Evolutionary conservation across 192 early-diverging fungal genomes (phyloP), one percentile per base, ranked within the genome.

Genomic region (Haplosporangium gracile): DNA sequence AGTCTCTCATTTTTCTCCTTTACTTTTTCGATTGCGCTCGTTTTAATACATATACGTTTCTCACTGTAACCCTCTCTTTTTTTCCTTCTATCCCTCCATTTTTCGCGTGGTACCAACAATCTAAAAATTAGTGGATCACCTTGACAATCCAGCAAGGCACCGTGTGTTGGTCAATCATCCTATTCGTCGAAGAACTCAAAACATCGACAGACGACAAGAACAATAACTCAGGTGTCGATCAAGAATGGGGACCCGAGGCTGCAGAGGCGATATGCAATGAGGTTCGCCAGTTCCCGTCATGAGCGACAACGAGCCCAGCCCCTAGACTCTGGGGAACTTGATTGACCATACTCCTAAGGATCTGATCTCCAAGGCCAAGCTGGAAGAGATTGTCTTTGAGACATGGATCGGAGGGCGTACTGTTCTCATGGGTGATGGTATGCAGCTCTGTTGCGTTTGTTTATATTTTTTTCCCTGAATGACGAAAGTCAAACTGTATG

Each of bases 371-470:
- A 74, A 74, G 7, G 72, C 53, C 11, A 74, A 49, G 32, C 72
- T 74, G n/a, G 72, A 74, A 16, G 72, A 74, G 47, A 74, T 49
- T 22, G 32, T 55, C 43, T 74, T 74, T 74, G 32, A 36, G 16
- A 74, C 49, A 0, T 74, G 72, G 72, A 38, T 49, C 18, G 43
- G 49, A 49, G n/a, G 47, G n/a, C n/a, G 49, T 5, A 74, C 72
- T 16, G 72, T 55, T 2, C 72, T 55, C 5, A 43, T 74, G 6
- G 72, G 72, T 6, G 72, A 74, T 36, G 72, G 72, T 74, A 74
- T 49, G 72, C 9, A 51, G 0, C 32, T 45, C 10, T 49, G 5
- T 16, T 40, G 7, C 16, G 20, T 13, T 15, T 53, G n/a, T 32
- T n/a, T 45, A 4, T 26, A 5, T 49, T 2, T 49, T 47, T 49